Evolutionary conservation across 805 yeast genomes (phyloP).

Genomic region (Candida jianshihensis): DNA sequence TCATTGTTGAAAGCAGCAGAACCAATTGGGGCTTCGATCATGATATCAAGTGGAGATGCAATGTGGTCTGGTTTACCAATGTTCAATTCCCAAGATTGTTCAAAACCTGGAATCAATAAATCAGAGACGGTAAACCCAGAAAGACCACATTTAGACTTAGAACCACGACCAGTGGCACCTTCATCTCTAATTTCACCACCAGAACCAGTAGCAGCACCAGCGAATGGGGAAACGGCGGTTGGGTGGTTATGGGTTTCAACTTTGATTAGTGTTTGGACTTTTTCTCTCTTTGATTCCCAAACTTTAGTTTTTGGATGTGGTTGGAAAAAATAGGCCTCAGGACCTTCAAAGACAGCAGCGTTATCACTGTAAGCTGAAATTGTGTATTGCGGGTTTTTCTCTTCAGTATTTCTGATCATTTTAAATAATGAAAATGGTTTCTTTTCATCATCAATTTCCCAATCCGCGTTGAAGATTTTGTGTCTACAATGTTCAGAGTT

Average conservation of each 20-base stretch:
- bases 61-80: slow-evolving; percentile 91
- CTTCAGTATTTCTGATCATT: slow-evolving; percentile 94
- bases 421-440: slow-evolving; percentile 75
- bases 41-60: slow-evolving; percentile 87
- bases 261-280: slow-evolving; percentile 83
- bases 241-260: slow-evolving; percentile 99
- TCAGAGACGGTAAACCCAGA: slow-evolving; percentile 92
- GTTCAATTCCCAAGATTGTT: slow-evolving; percentile 91
- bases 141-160: slow-evolving; percentile 93
- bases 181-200: slow-evolving; percentile 99
- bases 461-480: slow-evolving; percentile 95
- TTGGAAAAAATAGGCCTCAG: slow-evolving; percentile 67
- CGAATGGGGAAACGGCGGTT: slow-evolving; percentile 97
- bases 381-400: slow-evolving; percentile 70
- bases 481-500: slow-evolving; percentile 99
- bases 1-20: slow-evolving; percentile 98
- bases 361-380: slow-evolving; percentile 94
- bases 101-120: slow-evolving; percentile 72
- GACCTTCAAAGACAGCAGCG: slow-evolving; percentile 91
- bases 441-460: slow-evolving; percentile 85
- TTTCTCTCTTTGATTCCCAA: slow-evolving; percentile 72
- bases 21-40: slow-evolving; percentile 96
- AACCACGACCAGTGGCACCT: slow-evolving; percentile 99
- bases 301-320: slow-evolving; percentile 68
- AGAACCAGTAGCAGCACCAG: slow-evolving; percentile 99